Percentiles rank a stretch among this genome's conserved stretches.
Evolutionary conservation across 495 filamentous ascomycete genomes (phyloP).

Genomic region (Penicillium canescens): DNA sequence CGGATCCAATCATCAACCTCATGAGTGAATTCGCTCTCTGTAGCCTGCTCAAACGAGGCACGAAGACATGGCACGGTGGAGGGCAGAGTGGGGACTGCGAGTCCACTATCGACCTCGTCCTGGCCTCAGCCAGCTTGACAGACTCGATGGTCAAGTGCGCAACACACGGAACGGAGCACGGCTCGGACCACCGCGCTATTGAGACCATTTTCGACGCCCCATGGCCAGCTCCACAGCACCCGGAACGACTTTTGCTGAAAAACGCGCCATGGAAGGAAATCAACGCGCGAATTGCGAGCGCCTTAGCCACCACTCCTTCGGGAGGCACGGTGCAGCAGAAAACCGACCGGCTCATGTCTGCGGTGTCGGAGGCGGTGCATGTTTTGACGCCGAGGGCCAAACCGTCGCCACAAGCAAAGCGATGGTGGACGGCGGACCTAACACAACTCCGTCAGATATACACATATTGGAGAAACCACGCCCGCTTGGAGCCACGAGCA

Average conservation of each 20-base stretch:
- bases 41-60: constrained; percentile 32
- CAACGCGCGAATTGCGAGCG: constrained; percentile 19
- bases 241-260: constrained; percentile 28
- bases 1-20: constrained; percentile 34
- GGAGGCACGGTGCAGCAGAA: constrained; percentile 20
- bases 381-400: no score
- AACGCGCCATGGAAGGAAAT: constrained; percentile 30
- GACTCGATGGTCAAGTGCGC: constrained; percentile 24
- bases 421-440: no score
- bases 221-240: constrained; percentile 7
- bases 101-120: constrained; percentile 29
- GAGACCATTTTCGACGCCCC: constrained; percentile 24
- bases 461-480: no score
- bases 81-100: constrained; percentile 21
- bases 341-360: constrained; percentile 18
- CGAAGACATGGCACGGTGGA: constrained; percentile 27
- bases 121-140: constrained; percentile 21
- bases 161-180: constrained; percentile 28
- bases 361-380: no score
- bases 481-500: no score
- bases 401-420: no score
- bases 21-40: constrained; percentile 30
- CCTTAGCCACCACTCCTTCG: constrained; percentile 13
- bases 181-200: constrained; percentile 35
- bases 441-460: no score